A percentile compares a stretch with the other conserved stretches of the same genome.
These are phyloP conservation scores for Chamaenerion angustifolium DNA, from an alignment of 345 rosid species.

Conservation along the genomic window DNA sequence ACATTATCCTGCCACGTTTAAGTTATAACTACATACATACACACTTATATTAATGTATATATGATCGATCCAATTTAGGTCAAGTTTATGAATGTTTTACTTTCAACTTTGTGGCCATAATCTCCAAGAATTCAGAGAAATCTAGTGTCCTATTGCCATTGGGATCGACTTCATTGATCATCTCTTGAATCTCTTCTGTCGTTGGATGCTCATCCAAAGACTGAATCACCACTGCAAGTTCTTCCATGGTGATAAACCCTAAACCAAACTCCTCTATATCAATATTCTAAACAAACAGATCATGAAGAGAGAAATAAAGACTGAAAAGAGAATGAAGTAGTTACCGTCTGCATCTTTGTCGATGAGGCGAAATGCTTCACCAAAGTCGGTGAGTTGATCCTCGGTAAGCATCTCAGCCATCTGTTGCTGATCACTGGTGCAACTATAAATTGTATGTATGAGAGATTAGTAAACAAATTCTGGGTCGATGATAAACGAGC, in stretches of 20 bases:
- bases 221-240: constrained; percentile 21
- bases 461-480: too few species aligned
- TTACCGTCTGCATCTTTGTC: constrained; percentile 46
- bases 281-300: too few species aligned
- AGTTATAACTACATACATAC: too few species aligned
- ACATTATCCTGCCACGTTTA: constrained; percentile 36
- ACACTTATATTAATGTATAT: too few species aligned
- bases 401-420: constrained; percentile 16
- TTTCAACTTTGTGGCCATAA: constrained; percentile 34
- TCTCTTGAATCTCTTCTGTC: constrained; percentile 29
- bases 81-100: too few species aligned
- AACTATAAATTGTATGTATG: too few species aligned
- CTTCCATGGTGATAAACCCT: constrained; percentile 16
- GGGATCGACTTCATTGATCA: constrained; percentile 29
- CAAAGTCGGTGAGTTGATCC: constrained; percentile 38
- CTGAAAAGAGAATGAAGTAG: not conserved
- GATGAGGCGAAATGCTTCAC: constrained; percentile 38
- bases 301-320: not conserved
- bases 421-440: too few species aligned
- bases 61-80: too few species aligned
- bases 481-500: too few species aligned
- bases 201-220: constrained; percentile 31
- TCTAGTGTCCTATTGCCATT: constrained; percentile 22
- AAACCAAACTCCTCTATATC: not conserved
- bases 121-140: constrained; percentile 30